A percentile compares a stretch with the other conserved stretches of the same genome.
Evolutionary conservation across 495 filamentous ascomycete genomes (phyloP).

Genomic region (Polyplosphaeria fusca): DNA sequence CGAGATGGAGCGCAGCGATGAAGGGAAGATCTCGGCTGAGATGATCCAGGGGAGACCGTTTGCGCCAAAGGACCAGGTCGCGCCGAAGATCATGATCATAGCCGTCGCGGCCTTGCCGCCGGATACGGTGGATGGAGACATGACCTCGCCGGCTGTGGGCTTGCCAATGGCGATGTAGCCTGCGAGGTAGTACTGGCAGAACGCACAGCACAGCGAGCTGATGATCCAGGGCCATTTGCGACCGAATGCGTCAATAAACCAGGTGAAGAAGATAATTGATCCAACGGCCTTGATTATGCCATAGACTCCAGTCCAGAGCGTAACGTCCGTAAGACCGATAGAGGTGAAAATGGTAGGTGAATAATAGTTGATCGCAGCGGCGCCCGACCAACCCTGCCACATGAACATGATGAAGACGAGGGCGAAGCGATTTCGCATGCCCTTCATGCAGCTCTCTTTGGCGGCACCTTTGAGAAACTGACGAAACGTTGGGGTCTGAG

Average conservation of each 20-base stretch:
- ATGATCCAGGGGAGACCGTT: slow-evolving; percentile 37
- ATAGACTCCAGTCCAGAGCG: slow-evolving; percentile 41
- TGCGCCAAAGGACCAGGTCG: slow-evolving; percentile 30
- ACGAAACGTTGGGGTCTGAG: slow-evolving; percentile 17
- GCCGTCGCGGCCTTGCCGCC: slow-evolving; percentile 39
- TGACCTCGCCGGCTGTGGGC: slow-evolving; percentile 4
- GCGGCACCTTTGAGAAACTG: slow-evolving; percentile 34
- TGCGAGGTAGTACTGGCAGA: slow-evolving; percentile 36
- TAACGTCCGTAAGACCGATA: slow-evolving; percentile 38
- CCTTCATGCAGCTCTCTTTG: slow-evolving; percentile 35
- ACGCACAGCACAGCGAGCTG: slow-evolving; percentile 35
- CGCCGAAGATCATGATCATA: slow-evolving; percentile 44
- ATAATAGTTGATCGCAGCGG: slow-evolving; percentile 42
- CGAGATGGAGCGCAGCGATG: slow-evolving; percentile 31
- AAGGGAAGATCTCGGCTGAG: slow-evolving; percentile 34
- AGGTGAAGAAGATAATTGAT: slow-evolving; percentile 39
- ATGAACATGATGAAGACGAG: slow-evolving; percentile 44
- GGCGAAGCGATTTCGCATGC: slow-evolving; percentile 42
- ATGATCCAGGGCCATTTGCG: slow-evolving; percentile 40
- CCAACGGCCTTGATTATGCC: slow-evolving; percentile 37
- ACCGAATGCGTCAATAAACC: slow-evolving; percentile 37
- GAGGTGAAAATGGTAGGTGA: slow-evolving; percentile 40
- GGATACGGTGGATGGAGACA: slow-evolving; percentile 35
- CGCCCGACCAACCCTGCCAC: slow-evolving; percentile 38
- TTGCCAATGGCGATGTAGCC: slow-evolving; percentile 37